Conservation (phyloP, 1,139 yeast species). For the Yamadazyma membranifaciens region DNA sequence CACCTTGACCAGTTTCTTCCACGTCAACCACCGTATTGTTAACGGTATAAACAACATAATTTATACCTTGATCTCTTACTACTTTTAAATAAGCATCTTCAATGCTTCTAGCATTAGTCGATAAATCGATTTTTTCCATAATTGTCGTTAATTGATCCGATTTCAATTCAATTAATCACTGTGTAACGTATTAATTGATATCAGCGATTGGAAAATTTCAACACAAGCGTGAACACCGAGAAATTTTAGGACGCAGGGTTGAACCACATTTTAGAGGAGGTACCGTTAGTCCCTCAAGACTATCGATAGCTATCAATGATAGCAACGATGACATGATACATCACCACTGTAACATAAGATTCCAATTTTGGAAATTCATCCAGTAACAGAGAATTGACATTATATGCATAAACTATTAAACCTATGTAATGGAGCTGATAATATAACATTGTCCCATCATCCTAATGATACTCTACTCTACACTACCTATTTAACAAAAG, state of each 20-base stretch:
- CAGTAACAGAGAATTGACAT: not conserved
- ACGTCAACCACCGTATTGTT: constrained; percentile 58
- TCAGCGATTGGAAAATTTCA: not conserved
- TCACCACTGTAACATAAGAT: too few relatives aligned
- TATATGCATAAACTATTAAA: not conserved
- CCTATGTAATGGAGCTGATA: too few relatives aligned
- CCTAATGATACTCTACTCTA: not conserved
- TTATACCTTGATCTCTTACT: constrained; percentile 51
- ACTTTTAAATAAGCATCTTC: constrained; percentile 63
- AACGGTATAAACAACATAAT: constrained; percentile 67
- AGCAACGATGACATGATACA: too few relatives aligned
- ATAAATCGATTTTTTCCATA: constrained; percentile 58
- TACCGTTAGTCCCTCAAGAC: too few relatives aligned
- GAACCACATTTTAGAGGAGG: not conserved
- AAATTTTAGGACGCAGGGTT: not conserved
- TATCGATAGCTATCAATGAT: too few relatives aligned
- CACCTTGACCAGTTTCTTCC: constrained; percentile 57
- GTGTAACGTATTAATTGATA: too few relatives aligned
- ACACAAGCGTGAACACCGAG: constrained; percentile 4
- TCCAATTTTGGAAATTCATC: too few relatives aligned
- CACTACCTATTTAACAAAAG: constrained; percentile 42
- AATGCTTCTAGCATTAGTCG: constrained; percentile 58
- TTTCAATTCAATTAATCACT: too few relatives aligned
- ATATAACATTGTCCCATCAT: too few relatives aligned
- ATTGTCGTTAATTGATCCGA: constrained; percentile 3